Percentiles rank a stretch among this genome's conserved stretches.
Evolutionary conservation across 177 flowering plant species (phyloP).

Genomic region (Tripterygium wilfordii): DNA sequence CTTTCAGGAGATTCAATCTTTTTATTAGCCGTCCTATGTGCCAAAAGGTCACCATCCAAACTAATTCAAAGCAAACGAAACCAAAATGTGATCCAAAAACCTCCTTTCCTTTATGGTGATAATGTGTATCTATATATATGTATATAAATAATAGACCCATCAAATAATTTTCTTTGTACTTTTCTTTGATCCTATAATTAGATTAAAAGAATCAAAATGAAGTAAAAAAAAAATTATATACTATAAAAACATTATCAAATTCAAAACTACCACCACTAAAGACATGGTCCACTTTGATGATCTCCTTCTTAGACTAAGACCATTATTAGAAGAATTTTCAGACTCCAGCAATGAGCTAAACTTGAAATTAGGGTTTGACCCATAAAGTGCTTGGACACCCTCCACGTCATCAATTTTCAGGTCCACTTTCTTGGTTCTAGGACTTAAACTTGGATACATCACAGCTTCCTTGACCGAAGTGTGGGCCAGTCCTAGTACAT

Average conservation of each 20-base stretch:
- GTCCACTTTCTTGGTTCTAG: constrained; percentile 69
- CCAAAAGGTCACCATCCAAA: no score
- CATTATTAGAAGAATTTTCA: constrained; percentile 28
- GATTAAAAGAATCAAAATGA: neutral
- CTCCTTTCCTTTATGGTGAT: no score
- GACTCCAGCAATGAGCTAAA: constrained; percentile 41
- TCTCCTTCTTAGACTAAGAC: constrained; percentile 1
- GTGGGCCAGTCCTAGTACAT: constrained; percentile 82
- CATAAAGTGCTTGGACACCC: constrained; percentile 83
- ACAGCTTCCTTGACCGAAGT: constrained; percentile 67
- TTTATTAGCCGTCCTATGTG: no score
- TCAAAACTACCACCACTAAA: constrained; percentile 5
- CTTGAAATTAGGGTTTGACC: constrained; percentile 80
- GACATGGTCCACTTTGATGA: constrained; percentile 9
- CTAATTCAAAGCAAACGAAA: no score
- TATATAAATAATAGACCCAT: no score
- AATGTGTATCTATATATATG: no score
- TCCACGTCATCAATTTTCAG: constrained; percentile 73
- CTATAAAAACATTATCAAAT: neutral
- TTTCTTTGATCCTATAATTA: no score
- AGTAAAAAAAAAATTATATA: neutral
- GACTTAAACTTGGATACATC: constrained; percentile 90
- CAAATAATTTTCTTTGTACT: no score
- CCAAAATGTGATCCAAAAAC: no score
- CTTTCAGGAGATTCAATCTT: no score